A percentile compares a stretch with the other conserved stretches of the same genome.
These are phyloP conservation scores for Tremellales sp. DNA, from an alignment of 1,284 basidiomycete genomes.

Conservation along the genomic window DNA sequence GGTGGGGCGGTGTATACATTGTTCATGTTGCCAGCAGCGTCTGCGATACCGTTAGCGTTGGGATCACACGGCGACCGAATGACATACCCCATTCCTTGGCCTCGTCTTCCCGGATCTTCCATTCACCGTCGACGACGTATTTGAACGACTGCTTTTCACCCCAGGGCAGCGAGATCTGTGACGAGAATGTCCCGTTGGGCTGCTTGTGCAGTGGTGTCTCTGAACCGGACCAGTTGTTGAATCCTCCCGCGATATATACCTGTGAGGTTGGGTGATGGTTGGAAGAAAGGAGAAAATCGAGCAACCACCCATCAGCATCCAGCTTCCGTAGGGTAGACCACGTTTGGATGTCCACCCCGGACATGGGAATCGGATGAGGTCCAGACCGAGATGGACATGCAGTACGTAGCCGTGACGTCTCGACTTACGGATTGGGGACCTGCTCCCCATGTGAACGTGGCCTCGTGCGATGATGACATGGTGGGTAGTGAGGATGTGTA, in stretches of 20 bases:
- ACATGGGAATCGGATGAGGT: not conserved
- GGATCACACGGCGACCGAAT: not conserved
- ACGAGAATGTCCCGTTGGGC: slow-evolving; percentile 38
- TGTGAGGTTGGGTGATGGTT: slow-evolving; percentile 8
- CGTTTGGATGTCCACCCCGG: no score
- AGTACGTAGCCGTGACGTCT: not conserved
- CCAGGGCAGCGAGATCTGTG: slow-evolving; percentile 36
- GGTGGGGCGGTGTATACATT: slow-evolving; percentile 45
- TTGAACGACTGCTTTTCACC: slow-evolving; percentile 49
- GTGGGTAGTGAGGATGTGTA: no score
- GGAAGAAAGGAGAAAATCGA: not conserved
- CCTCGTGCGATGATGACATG: no score
- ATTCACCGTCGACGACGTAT: slow-evolving; percentile 49
- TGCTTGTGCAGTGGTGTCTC: slow-evolving; percentile 40
- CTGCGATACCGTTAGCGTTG: slow-evolving; percentile 18
- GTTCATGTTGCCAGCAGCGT: slow-evolving; percentile 50
- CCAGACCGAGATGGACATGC: not conserved
- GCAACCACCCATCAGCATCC: not conserved
- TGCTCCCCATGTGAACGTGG: slow-evolving; percentile 43
- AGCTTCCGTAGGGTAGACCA: not conserved
- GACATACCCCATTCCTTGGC: slow-evolving; percentile 49
- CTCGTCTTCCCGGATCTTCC: slow-evolving; percentile 49
- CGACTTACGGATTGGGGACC: slow-evolving; percentile 40
- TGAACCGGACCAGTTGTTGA: slow-evolving; percentile 47
- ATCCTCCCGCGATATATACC: slow-evolving; percentile 46